A percentile compares a stretch with the other conserved stretches of the same genome.
These are phyloP conservation scores for Naganishia onofrii DNA, from an alignment of 768 basidiomycete genomes.

Conservation along the genomic window DNA sequence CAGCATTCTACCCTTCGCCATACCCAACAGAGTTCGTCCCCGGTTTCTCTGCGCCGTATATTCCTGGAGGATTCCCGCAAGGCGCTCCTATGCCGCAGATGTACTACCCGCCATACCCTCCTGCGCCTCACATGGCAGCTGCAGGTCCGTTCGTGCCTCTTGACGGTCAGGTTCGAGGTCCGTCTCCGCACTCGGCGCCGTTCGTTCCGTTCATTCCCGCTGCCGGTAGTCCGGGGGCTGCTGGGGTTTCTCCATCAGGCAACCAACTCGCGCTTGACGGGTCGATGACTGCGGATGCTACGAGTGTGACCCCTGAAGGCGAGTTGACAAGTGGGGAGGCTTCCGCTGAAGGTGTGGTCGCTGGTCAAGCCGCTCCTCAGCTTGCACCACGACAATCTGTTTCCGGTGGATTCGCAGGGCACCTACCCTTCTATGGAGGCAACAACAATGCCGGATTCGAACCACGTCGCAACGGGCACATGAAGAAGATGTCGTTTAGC, in stretches of 20 bases:
- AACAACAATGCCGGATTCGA: slow-evolving; percentile 26
- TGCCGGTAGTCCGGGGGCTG: background rate
- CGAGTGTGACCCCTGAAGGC: slow-evolving; percentile 4
- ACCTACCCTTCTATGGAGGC: background rate
- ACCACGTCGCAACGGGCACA: slow-evolving; percentile 32
- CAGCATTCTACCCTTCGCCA: slow-evolving; percentile 36
- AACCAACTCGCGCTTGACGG: background rate
- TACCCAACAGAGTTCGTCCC: slow-evolving; percentile 28
- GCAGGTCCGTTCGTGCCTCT: slow-evolving; percentile 29
- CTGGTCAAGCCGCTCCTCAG: background rate
- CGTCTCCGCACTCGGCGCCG: slow-evolving; percentile 32
- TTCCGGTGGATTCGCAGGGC: slow-evolving; percentile 13
- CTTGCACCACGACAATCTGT: slow-evolving; percentile 2
- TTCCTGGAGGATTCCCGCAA: slow-evolving; percentile 20
- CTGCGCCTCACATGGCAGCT: slow-evolving; percentile 27
- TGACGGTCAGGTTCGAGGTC: slow-evolving; percentile 20
- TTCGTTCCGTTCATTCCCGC: slow-evolving; percentile 26
- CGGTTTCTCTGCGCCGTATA: background rate
- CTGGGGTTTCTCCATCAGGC: background rate
- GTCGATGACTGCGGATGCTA: background rate
- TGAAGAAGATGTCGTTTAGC: slow-evolving; percentile 50
- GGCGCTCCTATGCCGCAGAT: slow-evolving; percentile 26
- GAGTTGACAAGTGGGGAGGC: slow-evolving; percentile 2
- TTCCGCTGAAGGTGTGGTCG: background rate
- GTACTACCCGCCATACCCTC: slow-evolving; percentile 23